Conservation (phyloP, 176 grass and related monocot species). For the Oryza rufipogon region DNA sequence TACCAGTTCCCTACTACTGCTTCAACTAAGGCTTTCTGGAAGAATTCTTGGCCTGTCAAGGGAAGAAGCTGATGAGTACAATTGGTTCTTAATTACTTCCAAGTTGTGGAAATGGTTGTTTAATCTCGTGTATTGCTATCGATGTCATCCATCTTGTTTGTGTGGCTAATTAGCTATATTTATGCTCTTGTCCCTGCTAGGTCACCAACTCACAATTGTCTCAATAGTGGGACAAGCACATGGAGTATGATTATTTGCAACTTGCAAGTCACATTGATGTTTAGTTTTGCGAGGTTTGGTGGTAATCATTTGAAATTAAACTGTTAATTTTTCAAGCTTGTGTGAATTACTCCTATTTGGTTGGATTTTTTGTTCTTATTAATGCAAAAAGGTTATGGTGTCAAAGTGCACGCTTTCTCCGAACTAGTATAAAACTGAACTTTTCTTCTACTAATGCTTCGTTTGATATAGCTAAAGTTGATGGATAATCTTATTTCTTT, state of each 20-base stretch:
- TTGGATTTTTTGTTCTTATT: not conserved
- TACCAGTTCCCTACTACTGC: slow-evolving; percentile 10
- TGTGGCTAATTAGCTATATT: not conserved
- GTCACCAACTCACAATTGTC: not conserved
- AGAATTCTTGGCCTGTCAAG: slow-evolving; percentile 34
- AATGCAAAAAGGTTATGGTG: not conserved
- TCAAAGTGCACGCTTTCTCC: not conserved
- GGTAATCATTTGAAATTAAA: not conserved
- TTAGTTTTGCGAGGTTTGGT: not conserved
- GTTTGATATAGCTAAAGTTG: too few species aligned
- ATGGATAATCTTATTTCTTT: too few species aligned
- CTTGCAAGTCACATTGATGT: not conserved
- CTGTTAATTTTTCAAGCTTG: not conserved
- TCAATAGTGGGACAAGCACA: not conserved
- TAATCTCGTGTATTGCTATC: not conserved
- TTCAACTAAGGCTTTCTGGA: slow-evolving; percentile 44
- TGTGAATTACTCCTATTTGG: not conserved
- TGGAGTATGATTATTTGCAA: not conserved
- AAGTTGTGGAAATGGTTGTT: slow-evolving; percentile 10
- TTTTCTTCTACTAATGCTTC: too few species aligned
- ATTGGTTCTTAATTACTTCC: slow-evolving; percentile 27
- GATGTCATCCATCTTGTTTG: not conserved
- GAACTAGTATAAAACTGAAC: not conserved
- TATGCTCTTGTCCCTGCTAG: not conserved
- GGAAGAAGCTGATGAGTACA: not conserved